phyloP scores from a whole-genome alignment of 805 yeast genomes.

The Zygoascus flipseniorum region DNA sequence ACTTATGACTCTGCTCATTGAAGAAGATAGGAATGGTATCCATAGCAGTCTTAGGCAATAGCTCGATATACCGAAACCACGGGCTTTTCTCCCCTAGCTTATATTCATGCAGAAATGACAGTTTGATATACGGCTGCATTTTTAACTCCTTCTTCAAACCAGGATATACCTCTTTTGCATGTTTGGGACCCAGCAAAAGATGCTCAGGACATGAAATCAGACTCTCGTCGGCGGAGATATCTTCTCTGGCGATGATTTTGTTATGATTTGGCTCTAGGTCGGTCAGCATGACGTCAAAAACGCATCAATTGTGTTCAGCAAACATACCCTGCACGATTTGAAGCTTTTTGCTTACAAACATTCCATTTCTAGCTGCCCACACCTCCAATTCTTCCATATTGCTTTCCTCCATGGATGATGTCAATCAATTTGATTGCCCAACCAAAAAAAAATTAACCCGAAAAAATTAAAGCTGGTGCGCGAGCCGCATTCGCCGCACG shows the following conservation, averaged over 20 bases:
- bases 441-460: neutral
- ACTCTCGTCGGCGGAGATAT: conserved; percentile 7
- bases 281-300: neutral
- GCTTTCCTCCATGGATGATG: neutral
- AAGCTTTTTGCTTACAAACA: neutral
- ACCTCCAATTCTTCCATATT: neutral
- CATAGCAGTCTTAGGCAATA: conserved; percentile 38
- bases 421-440: neutral
- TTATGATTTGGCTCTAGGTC: neutral
- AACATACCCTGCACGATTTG: neutral
- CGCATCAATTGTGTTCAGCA: neutral
- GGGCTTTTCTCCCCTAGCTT: conserved; percentile 17
- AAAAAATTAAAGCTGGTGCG: neutral
- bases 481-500: neutral
- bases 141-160: neutral
- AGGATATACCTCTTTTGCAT: conserved; percentile 12
- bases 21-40: conserved; percentile 58
- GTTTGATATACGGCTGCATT: conserved; percentile 11
- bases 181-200: conserved; percentile 14
- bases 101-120: conserved; percentile 15
- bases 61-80: conserved; percentile 39
- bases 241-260: conserved; percentile 7
- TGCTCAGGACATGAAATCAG: conserved; percentile 15
- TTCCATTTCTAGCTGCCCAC: neutral
- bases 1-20: conserved; percentile 37